phyloP scores from a whole-genome alignment of 176 grass and related monocot species.

The Zea luxurians region DNA sequence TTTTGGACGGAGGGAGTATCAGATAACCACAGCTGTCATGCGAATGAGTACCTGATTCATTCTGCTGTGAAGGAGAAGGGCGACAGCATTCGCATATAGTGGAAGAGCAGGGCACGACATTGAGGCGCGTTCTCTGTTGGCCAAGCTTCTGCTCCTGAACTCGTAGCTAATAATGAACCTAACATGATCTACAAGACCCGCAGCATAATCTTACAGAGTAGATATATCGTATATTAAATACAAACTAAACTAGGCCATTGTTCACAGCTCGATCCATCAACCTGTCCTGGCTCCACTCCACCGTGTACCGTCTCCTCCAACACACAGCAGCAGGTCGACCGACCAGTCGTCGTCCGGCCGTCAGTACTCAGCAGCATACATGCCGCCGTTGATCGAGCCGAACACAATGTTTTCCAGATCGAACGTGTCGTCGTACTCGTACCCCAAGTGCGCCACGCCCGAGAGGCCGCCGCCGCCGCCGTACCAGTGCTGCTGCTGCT shows the following conservation, averaged over 20 bases:
- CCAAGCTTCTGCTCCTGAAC: background rate
- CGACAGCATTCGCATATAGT: too few relatives aligned
- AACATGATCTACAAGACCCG: conserved; percentile 4
- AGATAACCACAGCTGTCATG: background rate
- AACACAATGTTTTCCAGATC: conserved; percentile 23
- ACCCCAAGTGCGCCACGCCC: background rate
- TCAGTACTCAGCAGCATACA: background rate
- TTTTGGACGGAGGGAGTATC: too few relatives aligned
- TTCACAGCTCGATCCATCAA: background rate
- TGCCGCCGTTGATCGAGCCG: background rate
- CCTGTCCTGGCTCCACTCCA: background rate
- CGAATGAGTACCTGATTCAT: background rate
- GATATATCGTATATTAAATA: conserved; percentile 7
- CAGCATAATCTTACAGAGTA: background rate
- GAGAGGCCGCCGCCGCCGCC: background rate
- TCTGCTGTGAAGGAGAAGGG: background rate
- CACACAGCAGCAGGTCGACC: background rate
- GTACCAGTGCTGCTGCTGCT: background rate
- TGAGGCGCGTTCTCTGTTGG: background rate
- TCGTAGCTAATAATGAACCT: background rate
- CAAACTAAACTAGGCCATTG: conserved; percentile 24
- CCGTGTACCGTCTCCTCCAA: background rate
- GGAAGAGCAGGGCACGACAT: background rate
- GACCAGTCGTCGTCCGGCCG: background rate
- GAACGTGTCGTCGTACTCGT: background rate